Percentiles rank a stretch among this genome's conserved stretches.
Evolutionary conservation across 371 early-diverging fungal genomes (phyloP).

Genomic region (Mortierella polycephala): DNA sequence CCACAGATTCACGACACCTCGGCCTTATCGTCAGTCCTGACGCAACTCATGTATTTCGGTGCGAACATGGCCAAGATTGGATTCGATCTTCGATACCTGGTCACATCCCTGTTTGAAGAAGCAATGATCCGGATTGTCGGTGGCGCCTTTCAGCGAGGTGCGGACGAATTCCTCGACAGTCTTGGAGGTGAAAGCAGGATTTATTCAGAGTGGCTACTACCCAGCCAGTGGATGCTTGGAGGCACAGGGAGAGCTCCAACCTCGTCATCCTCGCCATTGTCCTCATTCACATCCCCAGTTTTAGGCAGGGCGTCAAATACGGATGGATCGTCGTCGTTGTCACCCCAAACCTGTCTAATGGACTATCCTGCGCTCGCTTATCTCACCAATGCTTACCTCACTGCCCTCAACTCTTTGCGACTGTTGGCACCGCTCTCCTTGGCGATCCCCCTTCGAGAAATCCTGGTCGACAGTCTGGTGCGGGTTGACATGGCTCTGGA

Average conservation of each 20-base stretch:
- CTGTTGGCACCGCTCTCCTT: conserved; percentile 66
- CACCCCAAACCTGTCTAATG: conserved; percentile 70
- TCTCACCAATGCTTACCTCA: conserved; percentile 74
- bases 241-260: conserved; percentile 41
- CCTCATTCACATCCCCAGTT: conserved; percentile 15
- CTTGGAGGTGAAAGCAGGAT: conserved; percentile 51
- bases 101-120: conserved; percentile 70
- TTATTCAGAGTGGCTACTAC: conserved; percentile 51
- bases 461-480: conserved; percentile 37
- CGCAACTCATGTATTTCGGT: conserved; percentile 87
- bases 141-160: conserved; percentile 61
- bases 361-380: conserved; percentile 76
- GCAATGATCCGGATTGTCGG: conserved; percentile 68
- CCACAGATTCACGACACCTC: conserved; percentile 72
- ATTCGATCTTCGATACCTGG: conserved; percentile 77
- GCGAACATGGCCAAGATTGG: conserved; percentile 85
- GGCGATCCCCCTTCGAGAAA: conserved; percentile 41
- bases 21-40: conserved; percentile 70
- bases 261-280: conserved; percentile 16
- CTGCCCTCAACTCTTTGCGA: conserved; percentile 75
- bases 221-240: conserved; percentile 64
- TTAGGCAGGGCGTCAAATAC: conserved; percentile 12
- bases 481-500: conserved; percentile 57
- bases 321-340: conserved; percentile 27
- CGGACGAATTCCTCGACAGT: conserved; percentile 56